Evolutionary conservation across 495 filamentous ascomycete genomes (phyloP), one percentile per base, ranked within the genome.

Genomic region (Daldinia concentrica): DNA sequence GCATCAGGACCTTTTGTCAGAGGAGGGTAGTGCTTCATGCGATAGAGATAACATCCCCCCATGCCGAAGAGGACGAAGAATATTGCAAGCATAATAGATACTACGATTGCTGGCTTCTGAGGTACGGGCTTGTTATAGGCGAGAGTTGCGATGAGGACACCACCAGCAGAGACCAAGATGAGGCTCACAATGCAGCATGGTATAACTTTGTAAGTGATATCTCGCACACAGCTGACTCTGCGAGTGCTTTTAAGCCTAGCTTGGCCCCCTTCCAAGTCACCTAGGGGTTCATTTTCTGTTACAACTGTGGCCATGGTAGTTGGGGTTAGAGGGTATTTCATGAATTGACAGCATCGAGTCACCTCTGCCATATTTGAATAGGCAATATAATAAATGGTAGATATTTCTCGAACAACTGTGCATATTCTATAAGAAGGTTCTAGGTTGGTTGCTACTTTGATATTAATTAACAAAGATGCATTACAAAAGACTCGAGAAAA

Each of bases 131-230:
- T 56, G 22, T 66, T 6, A 48, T 41, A 52, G 24, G 24, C 3
- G 7, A 75, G 15, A 41, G 69, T 74, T 34, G 61, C 30, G 12
- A 54, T 34, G 32, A 77, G 59, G 22, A 75, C 58, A 22, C 27
- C 67, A 27, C 73, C 69, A 9, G 58, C 15, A 9, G 73, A 71
- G 58, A 77, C 61, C 22, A 66, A 6, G 14, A 73, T 50, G 22
- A 77, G 73, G 29, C 41, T 34, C 11, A 61, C 17, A 24, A 57
- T 36, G 34, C 58, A 71, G 14, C 62, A 65, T 26, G 73, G 75
- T 9, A 77, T 62, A 1, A 76, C 19, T 58, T 65, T 72, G 14
- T 36, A 69, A 11, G 73, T 77, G 57, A 74, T 62, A n/a, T 74
- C 61, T 43, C 65, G 64, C 8, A 76, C 45, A n/a, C 50, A 59